Percentiles rank a stretch among this genome's conserved stretches.
Evolutionary conservation across 768 basidiomycete genomes (phyloP).

Genomic region (Strobilomyces confusus): DNA sequence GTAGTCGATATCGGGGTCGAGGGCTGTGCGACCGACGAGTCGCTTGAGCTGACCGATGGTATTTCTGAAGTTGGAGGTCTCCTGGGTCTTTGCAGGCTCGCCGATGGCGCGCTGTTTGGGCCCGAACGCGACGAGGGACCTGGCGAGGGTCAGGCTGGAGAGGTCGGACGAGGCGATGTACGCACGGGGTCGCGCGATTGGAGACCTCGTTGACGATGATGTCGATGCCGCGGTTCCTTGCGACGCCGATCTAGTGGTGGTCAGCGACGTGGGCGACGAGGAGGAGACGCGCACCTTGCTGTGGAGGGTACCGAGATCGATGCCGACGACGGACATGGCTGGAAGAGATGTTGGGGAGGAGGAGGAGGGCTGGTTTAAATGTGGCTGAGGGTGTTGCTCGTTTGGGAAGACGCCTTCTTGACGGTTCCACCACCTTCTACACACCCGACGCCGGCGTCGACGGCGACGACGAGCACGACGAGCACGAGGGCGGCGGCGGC

Average conservation of each 20-base stretch:
- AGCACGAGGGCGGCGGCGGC: not conserved
- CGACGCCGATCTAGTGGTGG: conserved; percentile 80
- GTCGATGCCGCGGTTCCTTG: conserved; percentile 94
- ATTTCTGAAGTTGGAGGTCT: conserved; percentile 97
- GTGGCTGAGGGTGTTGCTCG: conserved; percentile 22
- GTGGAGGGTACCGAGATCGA: conserved; percentile 88
- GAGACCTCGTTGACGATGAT: conserved; percentile 98
- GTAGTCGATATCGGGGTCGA: conserved; percentile 76
- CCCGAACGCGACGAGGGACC: conserved; percentile 93
- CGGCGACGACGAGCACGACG: too few species aligned
- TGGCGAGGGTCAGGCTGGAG: conserved; percentile 29
- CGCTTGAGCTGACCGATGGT: conserved; percentile 92
- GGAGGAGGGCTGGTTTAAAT: too few species aligned
- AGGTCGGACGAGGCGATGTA: conserved; percentile 12
- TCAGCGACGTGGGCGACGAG: not conserved
- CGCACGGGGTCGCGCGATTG: conserved; percentile 93
- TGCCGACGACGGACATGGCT: conserved; percentile 86
- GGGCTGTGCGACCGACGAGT: conserved; percentile 75
- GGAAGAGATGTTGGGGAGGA: accelerated
- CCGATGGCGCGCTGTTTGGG: conserved; percentile 88
- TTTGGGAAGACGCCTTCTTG: conserved; percentile 24
- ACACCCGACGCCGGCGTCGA: not conserved
- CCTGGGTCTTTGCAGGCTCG: conserved; percentile 94
- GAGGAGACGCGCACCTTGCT: conserved; percentile 59
- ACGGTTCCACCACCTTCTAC: conserved; percentile 27